Evolutionary conservation across 2,329 filamentous ascomycete genomes (phyloP).

Genomic region (Lojkania enalia): DNA sequence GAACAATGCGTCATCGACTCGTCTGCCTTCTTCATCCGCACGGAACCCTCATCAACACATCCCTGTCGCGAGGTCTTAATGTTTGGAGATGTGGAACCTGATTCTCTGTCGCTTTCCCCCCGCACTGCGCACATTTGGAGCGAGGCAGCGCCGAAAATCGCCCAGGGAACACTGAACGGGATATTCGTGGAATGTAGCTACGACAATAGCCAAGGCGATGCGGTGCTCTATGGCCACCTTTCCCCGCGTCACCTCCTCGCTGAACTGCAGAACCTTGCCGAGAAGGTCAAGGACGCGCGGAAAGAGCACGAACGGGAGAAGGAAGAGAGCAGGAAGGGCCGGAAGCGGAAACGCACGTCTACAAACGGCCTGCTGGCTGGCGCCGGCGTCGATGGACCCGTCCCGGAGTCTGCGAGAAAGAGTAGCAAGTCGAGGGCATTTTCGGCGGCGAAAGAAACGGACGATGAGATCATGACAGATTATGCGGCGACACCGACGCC

Average conservation of each 20-base stretch:
- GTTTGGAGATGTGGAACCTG: conserved; percentile 94
- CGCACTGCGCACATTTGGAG: conserved; percentile 84
- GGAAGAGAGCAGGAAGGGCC: conserved; percentile 48
- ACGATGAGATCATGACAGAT: conserved; percentile 37
- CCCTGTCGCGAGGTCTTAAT: conserved; percentile 72
- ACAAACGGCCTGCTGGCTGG: conserved; percentile 32
- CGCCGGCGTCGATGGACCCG: conserved; percentile 11
- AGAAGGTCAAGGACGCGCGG: conserved; percentile 63
- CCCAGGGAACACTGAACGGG: conserved; percentile 68
- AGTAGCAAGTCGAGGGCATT: conserved; percentile 16
- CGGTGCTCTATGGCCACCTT: conserved; percentile 84
- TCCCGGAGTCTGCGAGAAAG: conserved; percentile 15
- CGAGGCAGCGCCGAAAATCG: conserved; percentile 85
- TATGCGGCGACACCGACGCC: conserved; percentile 23
- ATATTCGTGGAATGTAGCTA: conserved; percentile 98
- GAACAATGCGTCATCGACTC: conserved; percentile 75
- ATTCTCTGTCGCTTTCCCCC: conserved; percentile 78
- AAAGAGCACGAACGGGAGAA: conserved; percentile 38
- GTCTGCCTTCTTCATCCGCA: conserved; percentile 90
- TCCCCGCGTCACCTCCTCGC: conserved; percentile 80
- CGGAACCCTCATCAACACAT: conserved; percentile 53
- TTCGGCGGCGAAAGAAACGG: conserved; percentile 10
- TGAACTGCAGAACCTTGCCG: conserved; percentile 74
- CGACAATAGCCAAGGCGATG: conserved; percentile 75
- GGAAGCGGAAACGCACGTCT: conserved; percentile 66